Conservation (phyloP, 2,329 filamentous ascomycete genomes). For the Metarhizium robertsii region DNA sequence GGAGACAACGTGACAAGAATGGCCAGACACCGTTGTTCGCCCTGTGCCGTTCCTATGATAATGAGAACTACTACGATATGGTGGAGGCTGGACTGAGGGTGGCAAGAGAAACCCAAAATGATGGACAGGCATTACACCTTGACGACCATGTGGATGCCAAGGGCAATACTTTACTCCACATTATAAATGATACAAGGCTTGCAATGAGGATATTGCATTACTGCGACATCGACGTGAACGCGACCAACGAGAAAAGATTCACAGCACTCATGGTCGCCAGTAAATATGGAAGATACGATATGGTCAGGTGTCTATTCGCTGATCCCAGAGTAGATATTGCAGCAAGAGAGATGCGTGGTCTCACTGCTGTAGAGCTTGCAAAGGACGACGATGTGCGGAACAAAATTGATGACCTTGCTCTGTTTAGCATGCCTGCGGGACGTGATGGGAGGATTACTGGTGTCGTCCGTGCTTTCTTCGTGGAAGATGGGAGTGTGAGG, state of each 20-base stretch:
- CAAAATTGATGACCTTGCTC: conserved; percentile 84
- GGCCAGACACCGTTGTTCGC: conserved; percentile 97
- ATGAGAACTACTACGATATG: conserved; percentile 79
- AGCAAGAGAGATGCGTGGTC: conserved; percentile 73
- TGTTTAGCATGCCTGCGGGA: conserved; percentile 66
- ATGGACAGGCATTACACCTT: conserved; percentile 72
- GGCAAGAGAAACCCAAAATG: conserved; percentile 65
- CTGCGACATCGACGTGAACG: conserved; percentile 94
- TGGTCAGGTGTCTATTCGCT: conserved; percentile 79
- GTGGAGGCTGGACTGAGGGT: conserved; percentile 70
- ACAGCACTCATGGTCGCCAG: conserved; percentile 96
- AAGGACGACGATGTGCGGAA: conserved; percentile 98
- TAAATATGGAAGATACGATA: conserved; percentile 92
- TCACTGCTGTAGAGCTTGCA: conserved; percentile 91
- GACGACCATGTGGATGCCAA: conserved; percentile 90
- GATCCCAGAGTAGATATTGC: conserved; percentile 81
- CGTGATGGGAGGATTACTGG: conserved; percentile 78
- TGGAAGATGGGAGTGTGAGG: conserved; percentile 89
- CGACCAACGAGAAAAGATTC: conserved; percentile 88
- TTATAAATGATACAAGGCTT: conserved; percentile 77
- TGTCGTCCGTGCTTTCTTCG: conserved; percentile 91
- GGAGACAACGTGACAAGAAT: conserved; percentile 88
- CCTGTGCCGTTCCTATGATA: conserved; percentile 89
- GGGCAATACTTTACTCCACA: conserved; percentile 91
- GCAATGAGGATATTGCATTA: conserved; percentile 66